These are phyloP conservation scores for Acanthochlamys bracteata DNA, from an alignment of 106 monocot species.

Conservation along the genomic window DNA sequence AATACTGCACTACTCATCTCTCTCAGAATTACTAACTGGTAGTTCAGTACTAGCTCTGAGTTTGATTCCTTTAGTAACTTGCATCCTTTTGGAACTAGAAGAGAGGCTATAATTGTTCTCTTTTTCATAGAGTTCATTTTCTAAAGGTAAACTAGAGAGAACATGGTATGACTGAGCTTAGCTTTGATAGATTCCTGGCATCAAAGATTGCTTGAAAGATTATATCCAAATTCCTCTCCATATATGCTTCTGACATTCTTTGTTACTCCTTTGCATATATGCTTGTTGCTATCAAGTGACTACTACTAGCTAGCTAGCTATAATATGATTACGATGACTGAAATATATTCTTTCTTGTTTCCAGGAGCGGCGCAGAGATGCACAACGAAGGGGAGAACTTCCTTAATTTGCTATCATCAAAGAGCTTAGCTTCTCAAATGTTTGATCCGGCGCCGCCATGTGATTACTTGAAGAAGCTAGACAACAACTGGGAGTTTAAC, in stretches of 20 bases:
- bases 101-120: neutral
- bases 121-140: neutral
- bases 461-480: slow-evolving; percentile 68
- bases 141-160: neutral
- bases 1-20: neutral
- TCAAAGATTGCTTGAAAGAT: neutral
- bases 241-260: neutral
- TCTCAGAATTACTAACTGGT: neutral
- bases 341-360: neutral
- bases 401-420: slow-evolving; percentile 47
- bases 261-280: neutral
- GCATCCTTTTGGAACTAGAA: neutral
- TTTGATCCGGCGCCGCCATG: slow-evolving; percentile 46
- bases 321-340: neutral
- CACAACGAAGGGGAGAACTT: slow-evolving; percentile 45
- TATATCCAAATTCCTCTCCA: neutral
- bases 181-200: neutral
- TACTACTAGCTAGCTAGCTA: neutral
- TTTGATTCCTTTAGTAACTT: neutral
- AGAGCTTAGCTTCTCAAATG: slow-evolving; percentile 37
- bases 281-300: neutral
- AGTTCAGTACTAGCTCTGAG: neutral
- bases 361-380: slow-evolving; percentile 26
- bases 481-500: slow-evolving; percentile 31
- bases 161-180: neutral